Evolutionary conservation across 129 eudicot species (phyloP).

Genomic region (Escallonia herrerae): DNA sequence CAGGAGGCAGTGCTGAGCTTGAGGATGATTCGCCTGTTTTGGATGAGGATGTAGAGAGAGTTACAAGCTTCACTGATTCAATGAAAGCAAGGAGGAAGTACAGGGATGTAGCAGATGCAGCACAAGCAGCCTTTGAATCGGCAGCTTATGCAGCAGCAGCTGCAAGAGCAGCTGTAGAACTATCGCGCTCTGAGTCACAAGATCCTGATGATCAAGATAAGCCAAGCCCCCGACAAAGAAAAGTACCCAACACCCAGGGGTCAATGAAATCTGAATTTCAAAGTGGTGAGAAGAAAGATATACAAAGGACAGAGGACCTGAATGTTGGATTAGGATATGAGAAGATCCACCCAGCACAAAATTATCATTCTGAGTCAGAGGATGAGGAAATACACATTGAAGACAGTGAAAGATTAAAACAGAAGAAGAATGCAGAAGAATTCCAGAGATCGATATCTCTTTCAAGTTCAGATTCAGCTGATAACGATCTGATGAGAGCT

Average conservation of each 20-base stretch:
- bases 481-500: slow-evolving; percentile 13
- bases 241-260: slow-evolving; percentile 10
- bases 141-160: slow-evolving; percentile 87
- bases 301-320: not conserved
- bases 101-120: slow-evolving; percentile 78
- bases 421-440: slow-evolving; percentile 16
- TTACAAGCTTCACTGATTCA: slow-evolving; percentile 32
- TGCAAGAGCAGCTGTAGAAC: slow-evolving; percentile 75
- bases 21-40: slow-evolving; percentile 2
- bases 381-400: slow-evolving; percentile 14
- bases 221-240: slow-evolving; percentile 18
- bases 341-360: slow-evolving; percentile 19
- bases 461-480: slow-evolving; percentile 34
- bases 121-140: slow-evolving; percentile 79
- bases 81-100: slow-evolving; percentile 36
- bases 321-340: slow-evolving; percentile 2
- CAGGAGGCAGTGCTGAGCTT: not conserved
- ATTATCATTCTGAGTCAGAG: slow-evolving; percentile 27
- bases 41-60: slow-evolving; percentile 21
- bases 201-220: slow-evolving; percentile 40
- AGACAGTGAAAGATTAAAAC: slow-evolving; percentile 6
- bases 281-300: not conserved
- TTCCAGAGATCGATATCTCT: slow-evolving; percentile 11
- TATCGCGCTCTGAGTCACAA: slow-evolving; percentile 41
- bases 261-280: slow-evolving; percentile 11